Evolutionary conservation across 192 early-diverging fungal genomes (phyloP).

Genomic region (Obelidium mucronatum): DNA sequence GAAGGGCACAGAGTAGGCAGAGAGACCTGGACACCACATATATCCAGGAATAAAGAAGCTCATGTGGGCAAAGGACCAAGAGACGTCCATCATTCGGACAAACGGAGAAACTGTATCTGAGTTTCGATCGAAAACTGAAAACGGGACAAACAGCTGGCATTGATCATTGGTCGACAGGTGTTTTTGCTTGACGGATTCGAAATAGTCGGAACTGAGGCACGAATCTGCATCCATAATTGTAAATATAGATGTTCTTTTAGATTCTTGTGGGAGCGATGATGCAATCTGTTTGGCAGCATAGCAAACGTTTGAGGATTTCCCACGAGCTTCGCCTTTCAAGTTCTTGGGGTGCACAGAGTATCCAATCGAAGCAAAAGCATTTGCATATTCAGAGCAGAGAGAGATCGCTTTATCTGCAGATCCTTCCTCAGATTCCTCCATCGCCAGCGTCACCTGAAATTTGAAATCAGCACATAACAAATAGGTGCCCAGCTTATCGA

Average conservation of each 20-base stretch:
- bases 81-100: slow-evolving; percentile 67
- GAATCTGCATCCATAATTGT: slow-evolving; percentile 67
- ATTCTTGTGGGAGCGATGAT: slow-evolving; percentile 41
- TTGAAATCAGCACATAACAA: too few relatives aligned
- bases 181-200: slow-evolving; percentile 32
- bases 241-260: slow-evolving; percentile 32
- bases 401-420: slow-evolving; percentile 52
- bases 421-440: slow-evolving; percentile 63
- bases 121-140: slow-evolving; percentile 48
- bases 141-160: not conserved
- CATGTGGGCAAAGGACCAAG: slow-evolving; percentile 69
- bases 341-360: slow-evolving; percentile 49
- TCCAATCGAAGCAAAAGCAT: slow-evolving; percentile 54
- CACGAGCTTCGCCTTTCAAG: slow-evolving; percentile 60
- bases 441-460: slow-evolving; percentile 59
- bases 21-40: slow-evolving; percentile 61
- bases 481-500: too few relatives aligned
- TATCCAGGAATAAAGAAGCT: slow-evolving; percentile 60
- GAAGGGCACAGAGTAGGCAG: slow-evolving; percentile 68
- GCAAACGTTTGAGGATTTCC: slow-evolving; percentile 60
- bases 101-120: slow-evolving; percentile 60
- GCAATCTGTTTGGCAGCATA: slow-evolving; percentile 59
- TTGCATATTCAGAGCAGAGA: slow-evolving; percentile 47
- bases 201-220: slow-evolving; percentile 60
- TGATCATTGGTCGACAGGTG: not conserved